phyloP scores from a whole-genome alignment of 257 asterid genomes.

The Agastache rugosa region DNA sequence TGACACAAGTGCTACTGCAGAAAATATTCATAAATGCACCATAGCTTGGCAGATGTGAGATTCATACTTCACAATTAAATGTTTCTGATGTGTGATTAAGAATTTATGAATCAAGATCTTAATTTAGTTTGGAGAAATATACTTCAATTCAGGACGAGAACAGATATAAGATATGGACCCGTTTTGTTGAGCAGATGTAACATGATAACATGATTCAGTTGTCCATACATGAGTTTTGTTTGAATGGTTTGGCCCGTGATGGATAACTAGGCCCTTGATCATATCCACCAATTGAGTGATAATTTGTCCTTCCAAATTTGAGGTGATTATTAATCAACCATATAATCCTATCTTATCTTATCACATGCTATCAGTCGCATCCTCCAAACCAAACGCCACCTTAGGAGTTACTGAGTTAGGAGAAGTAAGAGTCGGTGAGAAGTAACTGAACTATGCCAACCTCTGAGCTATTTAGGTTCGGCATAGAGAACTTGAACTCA shows the following conservation, averaged over 20 bases:
- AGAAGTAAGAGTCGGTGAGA: background rate
- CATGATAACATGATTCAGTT: too few species aligned
- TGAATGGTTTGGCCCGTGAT: too few species aligned
- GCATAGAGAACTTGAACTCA: background rate
- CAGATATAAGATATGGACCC: background rate
- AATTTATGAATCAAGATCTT: background rate
- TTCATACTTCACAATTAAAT: background rate
- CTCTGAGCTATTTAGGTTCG: background rate
- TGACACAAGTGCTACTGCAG: background rate
- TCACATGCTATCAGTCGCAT: too few species aligned
- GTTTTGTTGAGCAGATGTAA: background rate
- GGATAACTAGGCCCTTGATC: too few species aligned
- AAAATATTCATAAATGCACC: background rate
- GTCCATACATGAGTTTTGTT: too few species aligned
- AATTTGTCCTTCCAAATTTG: too few species aligned
- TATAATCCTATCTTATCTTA: too few species aligned
- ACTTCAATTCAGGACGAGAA: background rate
- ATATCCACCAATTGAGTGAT: too few species aligned
- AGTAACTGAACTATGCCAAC: conserved; percentile 2
- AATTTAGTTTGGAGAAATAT: background rate
- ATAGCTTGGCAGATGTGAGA: background rate
- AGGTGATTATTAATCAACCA: too few species aligned
- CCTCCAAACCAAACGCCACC: too few species aligned
- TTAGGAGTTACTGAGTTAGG: too few species aligned
- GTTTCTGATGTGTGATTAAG: background rate